Evolutionary conservation across 192 early-diverging fungal species (phyloP).

Genomic region (Lobosporangium transversale): DNA sequence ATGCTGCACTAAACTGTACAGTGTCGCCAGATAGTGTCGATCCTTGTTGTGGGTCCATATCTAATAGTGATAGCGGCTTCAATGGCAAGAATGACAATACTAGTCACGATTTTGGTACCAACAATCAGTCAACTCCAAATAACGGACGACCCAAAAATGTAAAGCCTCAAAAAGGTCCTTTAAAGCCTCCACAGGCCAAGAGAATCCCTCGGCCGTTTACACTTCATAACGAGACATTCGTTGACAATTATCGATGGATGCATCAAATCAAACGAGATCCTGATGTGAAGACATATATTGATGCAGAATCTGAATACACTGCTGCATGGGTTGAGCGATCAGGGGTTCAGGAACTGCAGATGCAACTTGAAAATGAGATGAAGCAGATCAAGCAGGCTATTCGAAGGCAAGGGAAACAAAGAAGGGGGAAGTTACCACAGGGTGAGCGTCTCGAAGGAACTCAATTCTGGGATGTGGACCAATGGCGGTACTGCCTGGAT

Average conservation of each 20-base stretch:
- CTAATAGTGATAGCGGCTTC: too few relatives aligned
- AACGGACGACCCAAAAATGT: too few relatives aligned
- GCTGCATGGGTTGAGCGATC: conserved; percentile 23
- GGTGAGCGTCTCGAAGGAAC: conserved; percentile 22
- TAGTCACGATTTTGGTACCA: too few relatives aligned
- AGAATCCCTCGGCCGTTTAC: conserved; percentile 40
- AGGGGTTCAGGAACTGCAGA: conserved; percentile 16
- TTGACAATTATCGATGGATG: conserved; percentile 50
- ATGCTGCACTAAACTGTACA: too few relatives aligned
- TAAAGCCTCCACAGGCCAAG: conserved; percentile 16
- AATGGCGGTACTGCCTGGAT: conserved; percentile 50
- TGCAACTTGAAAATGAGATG: conserved; percentile 30
- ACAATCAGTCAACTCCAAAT: too few relatives aligned
- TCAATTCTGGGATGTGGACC: conserved; percentile 43
- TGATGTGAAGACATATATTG: conserved; percentile 28
- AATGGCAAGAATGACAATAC: too few relatives aligned
- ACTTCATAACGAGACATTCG: conserved; percentile 36
- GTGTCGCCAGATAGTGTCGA: too few relatives aligned
- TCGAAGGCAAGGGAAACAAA: neutral
- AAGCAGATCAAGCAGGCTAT: conserved; percentile 11
- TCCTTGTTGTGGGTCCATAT: too few relatives aligned
- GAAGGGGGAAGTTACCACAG: too few relatives aligned
- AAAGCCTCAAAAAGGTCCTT: too few relatives aligned
- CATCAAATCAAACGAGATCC: conserved; percentile 34
- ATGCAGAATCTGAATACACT: conserved; percentile 30